Percentiles rank a stretch among this genome's conserved stretches.
These are phyloP conservation scores for Malus hybrid DNA, from an alignment of 331 rosid species.

Conservation along the genomic window DNA sequence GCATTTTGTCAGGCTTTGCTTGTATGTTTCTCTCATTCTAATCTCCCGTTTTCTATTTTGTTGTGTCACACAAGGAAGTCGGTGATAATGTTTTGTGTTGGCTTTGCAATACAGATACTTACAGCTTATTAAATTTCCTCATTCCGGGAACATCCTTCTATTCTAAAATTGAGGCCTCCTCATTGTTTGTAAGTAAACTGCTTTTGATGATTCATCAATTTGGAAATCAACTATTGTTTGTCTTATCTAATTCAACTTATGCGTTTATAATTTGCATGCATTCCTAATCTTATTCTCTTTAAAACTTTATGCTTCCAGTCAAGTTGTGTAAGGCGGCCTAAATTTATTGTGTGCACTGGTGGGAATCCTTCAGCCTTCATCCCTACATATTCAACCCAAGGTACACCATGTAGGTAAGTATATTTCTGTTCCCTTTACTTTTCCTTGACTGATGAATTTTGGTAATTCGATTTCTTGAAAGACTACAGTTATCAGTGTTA, in stretches of 20 bases:
- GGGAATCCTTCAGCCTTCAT: constrained; percentile 66
- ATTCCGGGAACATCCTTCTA: constrained; percentile 78
- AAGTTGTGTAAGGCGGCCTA: constrained; percentile 85
- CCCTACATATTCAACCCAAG: constrained; percentile 77
- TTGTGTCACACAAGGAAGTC: constrained; percentile 3
- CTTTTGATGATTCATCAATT: not conserved
- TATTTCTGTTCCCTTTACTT: not conserved
- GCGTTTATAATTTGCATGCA: not conserved
- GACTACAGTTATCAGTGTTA: not conserved
- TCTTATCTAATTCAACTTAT: not conserved
- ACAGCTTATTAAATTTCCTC: constrained; percentile 76
- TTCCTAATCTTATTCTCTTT: not conserved
- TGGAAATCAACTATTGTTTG: not conserved
- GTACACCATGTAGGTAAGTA: constrained; percentile 45
- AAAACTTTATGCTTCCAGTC: constrained; percentile 38
- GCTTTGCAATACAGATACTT: constrained; percentile 60
- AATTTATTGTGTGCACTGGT: constrained; percentile 90
- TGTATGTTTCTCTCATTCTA: constrained; percentile 46
- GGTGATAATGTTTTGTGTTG: constrained; percentile 4
- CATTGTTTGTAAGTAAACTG: constrained; percentile 69
- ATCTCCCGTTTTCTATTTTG: not conserved
- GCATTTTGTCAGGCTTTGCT: constrained; percentile 96
- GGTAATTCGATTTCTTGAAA: not conserved
- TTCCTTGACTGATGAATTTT: not conserved
- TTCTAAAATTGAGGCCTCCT: constrained; percentile 71